Percentiles rank a stretch among this genome's conserved stretches.
These are phyloP conservation scores for Cystobasidium ongulense DNA, from an alignment of 768 basidiomycete species.

Conservation along the genomic window DNA sequence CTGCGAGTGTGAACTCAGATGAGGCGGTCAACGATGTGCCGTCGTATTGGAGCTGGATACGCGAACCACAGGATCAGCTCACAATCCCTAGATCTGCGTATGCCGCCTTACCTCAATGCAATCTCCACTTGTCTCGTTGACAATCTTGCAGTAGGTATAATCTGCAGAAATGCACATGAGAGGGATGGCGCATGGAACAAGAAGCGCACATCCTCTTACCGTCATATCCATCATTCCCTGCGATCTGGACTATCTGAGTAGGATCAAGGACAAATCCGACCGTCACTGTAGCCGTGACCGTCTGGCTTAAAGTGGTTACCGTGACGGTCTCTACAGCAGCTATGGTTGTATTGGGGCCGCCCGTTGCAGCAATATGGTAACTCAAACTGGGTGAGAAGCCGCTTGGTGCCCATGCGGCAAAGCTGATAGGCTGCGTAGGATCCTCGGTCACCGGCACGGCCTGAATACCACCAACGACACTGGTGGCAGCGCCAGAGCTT, in stretches of 20 bases:
- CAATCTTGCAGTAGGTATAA: not conserved
- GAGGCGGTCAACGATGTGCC: not conserved
- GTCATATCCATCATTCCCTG: slow-evolving; percentile 11
- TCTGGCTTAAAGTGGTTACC: not conserved
- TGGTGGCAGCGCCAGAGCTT: not conserved
- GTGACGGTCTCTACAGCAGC: not conserved
- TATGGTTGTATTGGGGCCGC: slow-evolving; percentile 11
- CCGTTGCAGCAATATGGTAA: not conserved
- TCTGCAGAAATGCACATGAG: not conserved
- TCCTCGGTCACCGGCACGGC: not conserved
- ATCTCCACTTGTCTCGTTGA: not conserved
- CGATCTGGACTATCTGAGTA: not conserved
- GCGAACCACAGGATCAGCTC: not conserved
- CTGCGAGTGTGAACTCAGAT: not conserved
- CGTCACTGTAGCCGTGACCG: slow-evolving; percentile 10
- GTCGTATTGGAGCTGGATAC: not conserved
- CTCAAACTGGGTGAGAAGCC: not conserved
- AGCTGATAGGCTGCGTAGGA: not conserved
- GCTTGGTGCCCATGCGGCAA: not conserved
- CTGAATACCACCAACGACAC: not conserved
- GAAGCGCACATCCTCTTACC: not conserved
- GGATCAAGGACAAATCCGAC: not conserved
- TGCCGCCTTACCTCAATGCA: not conserved
- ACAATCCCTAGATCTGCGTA: not conserved
- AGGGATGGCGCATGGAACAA: too few species aligned